These are phyloP conservation scores for Phoma sp. DNA, from an alignment of 2,329 filamentous ascomycete species.

Conservation along the genomic window DNA sequence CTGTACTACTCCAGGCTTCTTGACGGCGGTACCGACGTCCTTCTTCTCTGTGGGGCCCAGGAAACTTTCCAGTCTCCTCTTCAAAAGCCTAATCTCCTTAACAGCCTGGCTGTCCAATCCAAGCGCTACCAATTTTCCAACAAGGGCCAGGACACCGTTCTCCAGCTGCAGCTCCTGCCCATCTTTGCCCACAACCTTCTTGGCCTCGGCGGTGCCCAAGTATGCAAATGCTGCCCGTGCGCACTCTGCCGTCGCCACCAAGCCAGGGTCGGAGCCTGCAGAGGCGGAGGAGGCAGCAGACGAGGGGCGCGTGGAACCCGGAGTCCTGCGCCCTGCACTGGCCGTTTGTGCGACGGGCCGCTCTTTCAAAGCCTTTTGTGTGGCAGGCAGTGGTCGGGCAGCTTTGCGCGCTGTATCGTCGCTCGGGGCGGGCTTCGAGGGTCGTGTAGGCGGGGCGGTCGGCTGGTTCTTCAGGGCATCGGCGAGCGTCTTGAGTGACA, in stretches of 20 bases:
- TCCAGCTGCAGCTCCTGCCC: slow-evolving; percentile 73
- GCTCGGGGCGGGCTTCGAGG: slow-evolving; percentile 32
- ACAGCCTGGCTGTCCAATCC: slow-evolving; percentile 71
- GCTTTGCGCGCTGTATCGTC: slow-evolving; percentile 32
- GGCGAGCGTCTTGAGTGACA: slow-evolving; percentile 70
- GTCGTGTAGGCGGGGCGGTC: slow-evolving; percentile 15
- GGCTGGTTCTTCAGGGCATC: slow-evolving; percentile 64
- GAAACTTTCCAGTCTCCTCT: slow-evolving; percentile 62
- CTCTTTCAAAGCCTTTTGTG: slow-evolving; percentile 67
- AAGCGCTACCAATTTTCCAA: slow-evolving; percentile 69
- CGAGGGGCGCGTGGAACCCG: slow-evolving; percentile 45
- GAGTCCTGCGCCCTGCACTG: slow-evolving; percentile 56
- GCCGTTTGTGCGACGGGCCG: slow-evolving; percentile 66
- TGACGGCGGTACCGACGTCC: neutral
- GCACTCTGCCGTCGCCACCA: slow-evolving; percentile 69
- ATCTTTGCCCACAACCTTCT: slow-evolving; percentile 57
- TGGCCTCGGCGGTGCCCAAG: slow-evolving; percentile 63
- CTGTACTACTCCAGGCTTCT: slow-evolving; percentile 37
- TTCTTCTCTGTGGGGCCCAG: slow-evolving; percentile 21
- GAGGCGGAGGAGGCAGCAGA: slow-evolving; percentile 38
- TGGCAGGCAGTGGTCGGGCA: slow-evolving; percentile 39
- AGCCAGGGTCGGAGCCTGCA: slow-evolving; percentile 38
- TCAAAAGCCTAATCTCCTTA: slow-evolving; percentile 71
- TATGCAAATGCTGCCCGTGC: slow-evolving; percentile 70
- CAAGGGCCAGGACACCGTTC: slow-evolving; percentile 72